Evolutionary conservation across 257 asterid species (phyloP), one percentile per base, ranked within the genome.

Genomic region (Phtheirospermum japonicum): DNA sequence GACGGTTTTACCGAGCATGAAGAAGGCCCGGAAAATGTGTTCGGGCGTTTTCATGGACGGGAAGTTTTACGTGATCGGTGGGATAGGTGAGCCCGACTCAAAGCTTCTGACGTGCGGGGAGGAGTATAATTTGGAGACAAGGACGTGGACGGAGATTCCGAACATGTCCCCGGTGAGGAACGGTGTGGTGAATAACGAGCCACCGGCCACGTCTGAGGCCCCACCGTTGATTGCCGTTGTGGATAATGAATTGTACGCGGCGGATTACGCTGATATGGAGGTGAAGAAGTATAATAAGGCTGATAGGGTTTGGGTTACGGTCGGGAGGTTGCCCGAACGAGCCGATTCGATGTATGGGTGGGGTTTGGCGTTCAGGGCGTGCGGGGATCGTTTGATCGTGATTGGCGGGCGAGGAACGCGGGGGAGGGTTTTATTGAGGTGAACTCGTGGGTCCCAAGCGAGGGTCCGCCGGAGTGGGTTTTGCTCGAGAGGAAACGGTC

Each of bases 321-420:
- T 83, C 2, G 96, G 95, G 4, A 82, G 82, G 14, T 61, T 90
- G 75, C 98, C 98, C 0, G 87, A 82, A 17, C 78, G 83, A 3
- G 89, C 91, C 0, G 72, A 80, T 17, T 88, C 98, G 0, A 81
- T 82, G 85, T 76, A 75, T 7, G 96, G 96, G 12, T 90, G 98
- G 98, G 98, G 98, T 6, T 43, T 85, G n/a, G 98, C 98, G 9
- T 90, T 90, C 60, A 74, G 94, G 77, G 96, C 85, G 1, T 90
- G 95, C 26, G 96, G 98, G 2, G 82, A 85, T 71, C 85, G 76
- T 39, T 84, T 90, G 2, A 76, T 88, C 31, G 91, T 88, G 63
- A 78, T 90, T 4, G 95, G 98, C 3, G 98, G 96, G 42, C 94
- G 0, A 77, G 87, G 36, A 74, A 66, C 1, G 59, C 73, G 0